Evolutionary conservation across 164 flowering plant species (phyloP), one percentile per base, ranked within the genome.

Genomic region (Berberis thunbergii): DNA sequence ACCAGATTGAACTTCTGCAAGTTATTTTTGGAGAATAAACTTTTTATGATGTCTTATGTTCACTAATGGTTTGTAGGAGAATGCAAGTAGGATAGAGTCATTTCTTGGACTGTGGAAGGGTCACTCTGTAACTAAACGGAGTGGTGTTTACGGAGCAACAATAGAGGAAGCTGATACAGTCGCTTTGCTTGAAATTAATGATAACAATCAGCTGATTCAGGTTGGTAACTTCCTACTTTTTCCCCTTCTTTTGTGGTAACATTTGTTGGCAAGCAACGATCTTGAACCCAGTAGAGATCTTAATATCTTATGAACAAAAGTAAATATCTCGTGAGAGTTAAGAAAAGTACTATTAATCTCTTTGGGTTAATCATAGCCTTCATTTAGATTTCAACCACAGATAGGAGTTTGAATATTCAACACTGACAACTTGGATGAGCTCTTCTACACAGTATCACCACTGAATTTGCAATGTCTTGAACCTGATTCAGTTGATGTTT

Each of bases 81-180:
- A 58, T 61, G 49, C 65, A 49, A 73, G 75, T 70, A 76, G 88
- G 80, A 72, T 94, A 61, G 5, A 44, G 41, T 84, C 88, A 46
- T 80, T 83, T 71, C 88, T 94, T 66, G 98, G 98, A 45, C 79
- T 64, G 41, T 94, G 98, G 98, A 77, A 84, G 70, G 97, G 98
- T 46, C 84, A 78, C 68, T 88, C 97, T 3, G 9, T 81, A 48
- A 94, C 98, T 42, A 94, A 87, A 59, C 85, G 97, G 46, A 94
- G 89, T 78, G 97, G 98, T 68, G 88, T 91, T 65, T 94, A 91
- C 80, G 97, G 96, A 66, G 84, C 97, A 11, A 94, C 98, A 69
- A 70, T 87, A 65, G 78, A 86, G 54, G 85, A 87, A 81, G 93
- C 95, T 46, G 83, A 87, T 69, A 81, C 95, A 60, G 66, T 74